Conservation (phyloP, 2,329 filamentous ascomycete species). For the Ophidiomyces ophidiicola region DNA sequence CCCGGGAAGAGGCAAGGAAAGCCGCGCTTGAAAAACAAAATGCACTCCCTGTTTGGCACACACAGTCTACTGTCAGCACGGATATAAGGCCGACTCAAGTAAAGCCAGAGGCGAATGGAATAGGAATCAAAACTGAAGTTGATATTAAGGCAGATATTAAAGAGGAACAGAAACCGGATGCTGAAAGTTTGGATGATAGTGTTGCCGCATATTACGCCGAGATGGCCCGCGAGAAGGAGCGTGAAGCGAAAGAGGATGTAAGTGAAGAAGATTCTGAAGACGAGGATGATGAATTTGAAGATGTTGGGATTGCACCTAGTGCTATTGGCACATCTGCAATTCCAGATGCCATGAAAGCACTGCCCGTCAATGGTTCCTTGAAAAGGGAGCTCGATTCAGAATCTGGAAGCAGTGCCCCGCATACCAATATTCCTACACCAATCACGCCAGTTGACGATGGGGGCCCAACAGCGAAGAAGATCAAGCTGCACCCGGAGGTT, state of each 20-base stretch:
- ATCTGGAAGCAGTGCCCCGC: slow-evolving; percentile 29
- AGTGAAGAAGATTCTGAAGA: slow-evolving; percentile 24
- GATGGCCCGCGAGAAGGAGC: slow-evolving; percentile 33
- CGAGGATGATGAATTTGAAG: slow-evolving; percentile 18
- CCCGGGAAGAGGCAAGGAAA: slow-evolving; percentile 37
- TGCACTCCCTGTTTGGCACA: slow-evolving; percentile 42
- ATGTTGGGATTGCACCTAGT: slow-evolving; percentile 18
- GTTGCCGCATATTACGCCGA: slow-evolving; percentile 37
- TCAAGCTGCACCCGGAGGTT: slow-evolving; percentile 30
- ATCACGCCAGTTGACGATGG: slow-evolving; percentile 27
- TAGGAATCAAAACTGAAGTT: slow-evolving; percentile 19
- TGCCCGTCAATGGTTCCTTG: slow-evolving; percentile 19
- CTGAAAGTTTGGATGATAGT: slow-evolving; percentile 34
- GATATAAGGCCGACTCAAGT: slow-evolving; percentile 7
- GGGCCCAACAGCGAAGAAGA: slow-evolving; percentile 34
- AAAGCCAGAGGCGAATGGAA: slow-evolving; percentile 14
- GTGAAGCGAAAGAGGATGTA: slow-evolving; percentile 31
- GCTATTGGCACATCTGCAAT: slow-evolving; percentile 27
- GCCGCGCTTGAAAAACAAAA: slow-evolving; percentile 41
- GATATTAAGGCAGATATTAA: slow-evolving; percentile 24
- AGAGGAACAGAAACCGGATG: slow-evolving; percentile 32
- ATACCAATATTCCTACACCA: slow-evolving; percentile 29
- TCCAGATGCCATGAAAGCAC: slow-evolving; percentile 13
- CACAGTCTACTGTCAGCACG: slow-evolving; percentile 36
- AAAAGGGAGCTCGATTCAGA: slow-evolving; percentile 31